These are phyloP conservation scores for Venturia effusa DNA, from an alignment of 2,329 filamentous ascomycete species.

Conservation along the genomic window DNA sequence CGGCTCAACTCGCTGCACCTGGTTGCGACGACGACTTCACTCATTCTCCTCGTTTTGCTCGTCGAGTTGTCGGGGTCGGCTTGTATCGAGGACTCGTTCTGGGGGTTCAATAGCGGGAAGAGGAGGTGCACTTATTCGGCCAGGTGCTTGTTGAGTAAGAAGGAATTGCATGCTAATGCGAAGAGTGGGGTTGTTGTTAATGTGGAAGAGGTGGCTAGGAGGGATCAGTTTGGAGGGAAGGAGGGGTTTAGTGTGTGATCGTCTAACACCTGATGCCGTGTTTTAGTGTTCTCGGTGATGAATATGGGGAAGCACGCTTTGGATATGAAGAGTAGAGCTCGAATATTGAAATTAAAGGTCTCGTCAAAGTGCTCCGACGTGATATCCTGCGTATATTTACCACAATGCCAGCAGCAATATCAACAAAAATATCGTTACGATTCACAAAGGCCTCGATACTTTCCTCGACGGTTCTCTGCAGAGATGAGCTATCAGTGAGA, in stretches of 20 bases:
- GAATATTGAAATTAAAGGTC: slow-evolving; percentile 48
- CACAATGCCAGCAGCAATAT: slow-evolving; percentile 29
- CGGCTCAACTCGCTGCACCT: slow-evolving; percentile 27
- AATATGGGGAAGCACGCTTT: slow-evolving; percentile 43
- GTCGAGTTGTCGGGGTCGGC: slow-evolving; percentile 25
- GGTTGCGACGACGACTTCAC: slow-evolving; percentile 27
- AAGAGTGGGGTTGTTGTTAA: slow-evolving; percentile 22
- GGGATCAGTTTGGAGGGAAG: slow-evolving; percentile 14
- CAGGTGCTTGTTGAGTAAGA: slow-evolving; percentile 20
- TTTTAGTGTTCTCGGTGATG: slow-evolving; percentile 30
- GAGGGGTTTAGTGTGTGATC: not conserved
- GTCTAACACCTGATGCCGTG: too few relatives aligned
- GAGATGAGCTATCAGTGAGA: slow-evolving; percentile 24
- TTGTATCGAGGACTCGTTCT: slow-evolving; percentile 21
- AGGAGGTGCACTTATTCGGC: slow-evolving; percentile 23
- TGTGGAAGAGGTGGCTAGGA: slow-evolving; percentile 24
- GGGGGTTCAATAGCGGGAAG: slow-evolving; percentile 11
- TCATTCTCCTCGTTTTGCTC: slow-evolving; percentile 24
- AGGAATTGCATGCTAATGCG: slow-evolving; percentile 21
- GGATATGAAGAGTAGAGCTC: slow-evolving; percentile 42
- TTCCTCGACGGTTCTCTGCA: slow-evolving; percentile 26
- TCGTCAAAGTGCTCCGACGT: slow-evolving; percentile 40
- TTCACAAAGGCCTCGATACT: slow-evolving; percentile 27
- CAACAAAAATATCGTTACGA: slow-evolving; percentile 33
- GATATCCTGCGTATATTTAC: slow-evolving; percentile 28